phyloP scores from a whole-genome alignment of 2,329 filamentous ascomycete genomes.

The Hymenoscyphus linearis region DNA sequence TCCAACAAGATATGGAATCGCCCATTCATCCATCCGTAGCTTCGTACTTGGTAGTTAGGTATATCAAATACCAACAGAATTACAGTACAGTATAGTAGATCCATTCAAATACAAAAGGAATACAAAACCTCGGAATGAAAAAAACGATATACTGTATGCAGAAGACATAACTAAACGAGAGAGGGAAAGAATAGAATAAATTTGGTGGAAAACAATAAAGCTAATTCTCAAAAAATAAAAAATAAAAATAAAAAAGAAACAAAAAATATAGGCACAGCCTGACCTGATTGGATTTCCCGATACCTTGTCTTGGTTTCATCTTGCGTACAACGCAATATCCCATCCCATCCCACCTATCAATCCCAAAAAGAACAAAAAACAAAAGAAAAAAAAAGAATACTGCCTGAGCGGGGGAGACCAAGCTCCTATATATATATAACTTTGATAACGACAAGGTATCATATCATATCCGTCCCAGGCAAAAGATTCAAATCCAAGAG shows the following conservation, averaged over 20 bases:
- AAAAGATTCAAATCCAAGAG: conserved; percentile 8
- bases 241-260: too few relatives aligned
- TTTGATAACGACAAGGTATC: conserved; percentile 26
- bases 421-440: conserved; percentile 18
- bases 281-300: too few relatives aligned
- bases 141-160: too few relatives aligned
- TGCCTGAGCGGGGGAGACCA: conserved; percentile 29
- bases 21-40: too few relatives aligned
- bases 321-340: background rate
- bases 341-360: conserved; percentile 3
- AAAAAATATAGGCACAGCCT: background rate
- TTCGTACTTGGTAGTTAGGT: too few relatives aligned
- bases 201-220: background rate
- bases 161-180: too few relatives aligned
- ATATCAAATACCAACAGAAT: too few relatives aligned
- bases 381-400: conserved; percentile 21
- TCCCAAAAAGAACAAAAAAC: background rate
- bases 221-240: background rate
- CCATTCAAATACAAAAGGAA: too few relatives aligned
- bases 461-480: conserved; percentile 30
- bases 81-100: too few relatives aligned
- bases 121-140: too few relatives aligned
- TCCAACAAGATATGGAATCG: too few relatives aligned
- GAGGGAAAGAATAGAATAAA: too few relatives aligned
- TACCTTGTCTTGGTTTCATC: background rate